Evolutionary conservation across 225 moss, liverwort and hornwort species (phyloP), one percentile per base, ranked within the genome.

Genomic region (Pseudoscleropodium purum): DNA sequence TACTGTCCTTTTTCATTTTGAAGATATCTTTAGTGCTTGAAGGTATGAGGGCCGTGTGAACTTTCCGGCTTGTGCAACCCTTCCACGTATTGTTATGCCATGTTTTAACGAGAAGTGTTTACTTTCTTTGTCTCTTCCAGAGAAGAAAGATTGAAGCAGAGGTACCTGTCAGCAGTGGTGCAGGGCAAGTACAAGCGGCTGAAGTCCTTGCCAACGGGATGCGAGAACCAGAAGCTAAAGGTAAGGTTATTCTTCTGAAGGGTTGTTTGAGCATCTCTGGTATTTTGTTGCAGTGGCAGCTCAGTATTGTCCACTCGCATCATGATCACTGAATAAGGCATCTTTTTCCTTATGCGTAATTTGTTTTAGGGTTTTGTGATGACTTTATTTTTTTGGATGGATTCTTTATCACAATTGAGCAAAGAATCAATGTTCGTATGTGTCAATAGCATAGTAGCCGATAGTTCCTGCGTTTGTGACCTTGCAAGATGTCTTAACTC

Each of bases 71-170:
- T 70, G 33, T 75, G 30, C 26, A 52, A 33, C 20, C 34, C 65
- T 75, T 68, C 31, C 43, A 15, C 51, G 37, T n/a, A 24, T 84
- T 36, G 47, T 80, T 79, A 15, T 66, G 57, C 45, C 59, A 51
- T 80, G 30, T 84, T 26, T 63, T 78, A 75, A 87, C n/a, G 3
- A 57, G 81, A 63, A 79, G 56, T 26, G 69, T 79, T 80, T 45
- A 11, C 49, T 68, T 79, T 86, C 21, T 60, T 60, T 65, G 39
- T 90, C 39, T 87, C n/a, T 89, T 74, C 34, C 75, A 95, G 95
- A 93, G 93, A 84, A 93, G 92, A 86, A 95, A 92, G 86, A 86
- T 93, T 51, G 95, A 93, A 79, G 39, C 82, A 59, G 92, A 89
- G 88, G 86, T 73, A 57, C 75, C 37, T 83, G 86, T 86, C 49